These are phyloP conservation scores for Bremia lactucae DNA, from an alignment of 352 stramenopile species.

Conservation along the genomic window DNA sequence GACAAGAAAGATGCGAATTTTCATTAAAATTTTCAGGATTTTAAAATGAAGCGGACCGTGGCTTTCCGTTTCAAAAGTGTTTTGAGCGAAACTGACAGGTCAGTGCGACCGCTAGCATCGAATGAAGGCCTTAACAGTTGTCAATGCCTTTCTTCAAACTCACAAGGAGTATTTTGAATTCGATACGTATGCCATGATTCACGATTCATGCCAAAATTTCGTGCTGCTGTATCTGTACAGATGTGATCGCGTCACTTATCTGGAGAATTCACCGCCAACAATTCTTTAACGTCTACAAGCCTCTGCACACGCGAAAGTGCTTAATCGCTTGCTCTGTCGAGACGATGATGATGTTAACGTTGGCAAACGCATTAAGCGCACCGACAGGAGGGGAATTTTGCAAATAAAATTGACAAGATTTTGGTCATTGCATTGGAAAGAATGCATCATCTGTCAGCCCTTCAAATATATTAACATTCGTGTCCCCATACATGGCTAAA, in stretches of 20 bases:
- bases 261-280: conserved; percentile 38
- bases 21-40: no score
- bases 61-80: conserved; percentile 2
- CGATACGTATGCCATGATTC: conserved; percentile 31
- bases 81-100: conserved; percentile 1
- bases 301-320: conserved; percentile 32
- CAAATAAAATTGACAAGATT: conserved; percentile 10
- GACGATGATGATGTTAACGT: conserved; percentile 40
- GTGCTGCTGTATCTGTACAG: conserved; percentile 23
- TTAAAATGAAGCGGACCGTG: conserved; percentile 8
- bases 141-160: conserved; percentile 37
- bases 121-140: conserved; percentile 9
- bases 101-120: neutral
- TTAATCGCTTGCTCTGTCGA: conserved; percentile 38
- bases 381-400: conserved; percentile 15
- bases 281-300: conserved; percentile 39
- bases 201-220: conserved; percentile 22
- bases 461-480: conserved; percentile 62
- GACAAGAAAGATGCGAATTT: conserved; percentile 12
- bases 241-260: conserved; percentile 38
- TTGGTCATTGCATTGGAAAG: conserved; percentile 54
- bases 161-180: conserved; percentile 65
- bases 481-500: conserved; percentile 35
- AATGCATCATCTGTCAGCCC: conserved; percentile 63
- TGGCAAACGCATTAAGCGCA: conserved; percentile 20